Percentiles rank a stretch among this genome's conserved stretches.
phyloP scores from a whole-genome alignment of 257 asterid genomes.

The Coffea eugenioides region DNA sequence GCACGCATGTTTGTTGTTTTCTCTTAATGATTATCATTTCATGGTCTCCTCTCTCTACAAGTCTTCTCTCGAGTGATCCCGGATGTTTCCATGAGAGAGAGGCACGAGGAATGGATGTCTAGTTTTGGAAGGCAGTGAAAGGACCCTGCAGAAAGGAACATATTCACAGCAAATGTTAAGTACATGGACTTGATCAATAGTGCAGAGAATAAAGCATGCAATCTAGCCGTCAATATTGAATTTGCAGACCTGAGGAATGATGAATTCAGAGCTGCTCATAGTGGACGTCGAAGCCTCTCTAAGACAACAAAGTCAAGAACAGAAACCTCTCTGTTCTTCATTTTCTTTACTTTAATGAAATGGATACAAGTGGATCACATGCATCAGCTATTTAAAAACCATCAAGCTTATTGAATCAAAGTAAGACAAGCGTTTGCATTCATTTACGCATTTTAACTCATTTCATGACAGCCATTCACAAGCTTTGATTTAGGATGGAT shows the following conservation, averaged over 20 bases:
- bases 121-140: slow-evolving; percentile 26
- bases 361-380: no score
- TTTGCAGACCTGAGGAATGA: slow-evolving; percentile 42
- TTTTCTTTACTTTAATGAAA: no score
- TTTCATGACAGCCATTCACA: no score
- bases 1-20: not conserved
- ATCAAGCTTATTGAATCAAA: no score
- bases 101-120: slow-evolving; percentile 32
- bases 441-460: no score
- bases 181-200: slow-evolving; percentile 32
- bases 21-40: not conserved
- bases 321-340: not conserved
- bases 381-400: no score
- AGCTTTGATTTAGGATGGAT: no score
- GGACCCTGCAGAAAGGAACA: slow-evolving; percentile 27
- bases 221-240: slow-evolving; percentile 29
- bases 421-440: no score
- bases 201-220: slow-evolving; percentile 28
- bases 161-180: slow-evolving; percentile 39
- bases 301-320: slow-evolving; percentile 4
- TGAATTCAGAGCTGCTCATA: slow-evolving; percentile 28
- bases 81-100: slow-evolving; percentile 2
- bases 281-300: slow-evolving; percentile 6
- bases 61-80: not conserved
- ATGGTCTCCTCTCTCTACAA: not conserved